Conservation (phyloP, 441 rosid genomes). For the Croton laevigatus region DNA sequence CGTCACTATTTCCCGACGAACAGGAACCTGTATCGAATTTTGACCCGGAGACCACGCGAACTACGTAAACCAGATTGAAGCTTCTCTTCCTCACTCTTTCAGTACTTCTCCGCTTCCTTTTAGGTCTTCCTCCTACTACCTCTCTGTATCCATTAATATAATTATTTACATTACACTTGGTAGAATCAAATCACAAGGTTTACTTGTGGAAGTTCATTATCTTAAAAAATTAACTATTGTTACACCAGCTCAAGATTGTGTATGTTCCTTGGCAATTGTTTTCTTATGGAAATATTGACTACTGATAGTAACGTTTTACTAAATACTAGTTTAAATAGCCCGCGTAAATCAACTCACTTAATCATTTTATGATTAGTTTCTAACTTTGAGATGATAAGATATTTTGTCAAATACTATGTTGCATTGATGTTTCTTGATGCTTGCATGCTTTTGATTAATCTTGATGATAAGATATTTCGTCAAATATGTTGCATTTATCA, state of each 20-base stretch:
- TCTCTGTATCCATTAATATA: too few species aligned
- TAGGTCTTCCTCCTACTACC: slow-evolving; percentile 38
- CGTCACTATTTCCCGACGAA: slow-evolving; percentile 13
- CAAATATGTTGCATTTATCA: too few species aligned
- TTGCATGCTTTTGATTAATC: too few species aligned
- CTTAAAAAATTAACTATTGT: not conserved
- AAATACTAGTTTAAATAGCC: not conserved
- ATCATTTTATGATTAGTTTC: too few species aligned
- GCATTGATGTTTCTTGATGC: too few species aligned
- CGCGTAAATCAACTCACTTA: too few species aligned
- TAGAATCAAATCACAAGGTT: not conserved
- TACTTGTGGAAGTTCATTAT: not conserved
- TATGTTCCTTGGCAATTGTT: not conserved
- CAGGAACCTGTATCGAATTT: slow-evolving; percentile 25
- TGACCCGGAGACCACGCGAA: slow-evolving; percentile 56
- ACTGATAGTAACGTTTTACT: not conserved
- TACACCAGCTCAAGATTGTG: not conserved
- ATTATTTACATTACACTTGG: not conserved
- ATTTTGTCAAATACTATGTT: too few species aligned
- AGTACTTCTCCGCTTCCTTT: slow-evolving; percentile 63
- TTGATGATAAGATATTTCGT: too few species aligned
- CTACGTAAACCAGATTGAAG: slow-evolving; percentile 63
- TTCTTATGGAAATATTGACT: not conserved
- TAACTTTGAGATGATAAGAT: too few species aligned
- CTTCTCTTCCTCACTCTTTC: slow-evolving; percentile 65